A percentile compares a stretch with the other conserved stretches of the same genome.
These are phyloP conservation scores for Auriculariales sp. DNA, from an alignment of 768 basidiomycete genomes.

Conservation along the genomic window DNA sequence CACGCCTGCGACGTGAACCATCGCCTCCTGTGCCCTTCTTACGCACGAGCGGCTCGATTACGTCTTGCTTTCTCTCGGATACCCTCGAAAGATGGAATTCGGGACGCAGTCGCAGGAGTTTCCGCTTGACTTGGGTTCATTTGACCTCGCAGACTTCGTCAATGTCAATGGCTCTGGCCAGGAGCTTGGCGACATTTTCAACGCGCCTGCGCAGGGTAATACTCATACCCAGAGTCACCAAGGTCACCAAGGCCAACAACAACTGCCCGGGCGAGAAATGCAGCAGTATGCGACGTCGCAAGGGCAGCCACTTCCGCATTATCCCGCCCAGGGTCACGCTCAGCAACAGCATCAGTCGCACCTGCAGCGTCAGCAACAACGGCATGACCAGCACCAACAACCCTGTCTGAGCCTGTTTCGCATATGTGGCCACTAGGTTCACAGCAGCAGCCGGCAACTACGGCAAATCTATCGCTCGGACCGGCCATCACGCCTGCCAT, in stretches of 20 bases:
- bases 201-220: not conserved
- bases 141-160: slow-evolving; percentile 3
- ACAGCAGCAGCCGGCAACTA: not conserved
- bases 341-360: not conserved
- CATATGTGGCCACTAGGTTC: not conserved
- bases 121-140: slow-evolving; percentile 1
- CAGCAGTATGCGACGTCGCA: not conserved
- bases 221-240: not conserved
- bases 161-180: not conserved
- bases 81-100: too few relatives aligned
- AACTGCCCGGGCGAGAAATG: too few relatives aligned
- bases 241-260: too few relatives aligned
- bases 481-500: slow-evolving; percentile 1
- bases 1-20: too few relatives aligned
- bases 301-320: too few relatives aligned
- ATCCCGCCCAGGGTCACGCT: not conserved
- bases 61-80: too few relatives aligned
- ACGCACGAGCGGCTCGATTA: too few relatives aligned
- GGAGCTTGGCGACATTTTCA: not conserved
- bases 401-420: not conserved
- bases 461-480: not conserved
- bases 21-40: too few relatives aligned
- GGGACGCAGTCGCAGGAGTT: not conserved
- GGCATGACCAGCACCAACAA: slow-evolving; percentile 3
- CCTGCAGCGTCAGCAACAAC: slow-evolving; percentile 4